Evolutionary conservation across 129 eudicot genomes (phyloP), one percentile per base, ranked within the genome.

Genomic region (Arctium minus): DNA sequence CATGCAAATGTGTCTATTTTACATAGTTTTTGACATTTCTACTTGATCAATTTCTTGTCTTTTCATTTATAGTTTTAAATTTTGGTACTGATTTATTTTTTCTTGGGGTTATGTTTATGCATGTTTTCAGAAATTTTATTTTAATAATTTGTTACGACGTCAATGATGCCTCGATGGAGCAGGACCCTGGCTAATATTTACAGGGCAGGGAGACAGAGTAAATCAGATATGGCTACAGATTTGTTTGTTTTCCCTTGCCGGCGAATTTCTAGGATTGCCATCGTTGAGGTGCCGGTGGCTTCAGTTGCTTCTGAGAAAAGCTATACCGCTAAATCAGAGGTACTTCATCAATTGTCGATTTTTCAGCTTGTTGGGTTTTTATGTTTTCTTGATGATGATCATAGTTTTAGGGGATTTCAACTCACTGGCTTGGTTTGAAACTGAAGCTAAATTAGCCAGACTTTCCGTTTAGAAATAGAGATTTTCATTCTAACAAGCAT

Each of bases 151-250:
- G 72, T 50, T 13, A 12, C 8, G 31, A 27, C 85, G 11, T 1
- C 74, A 15, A 84, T 85, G 88, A 75, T 75, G 88, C 82, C 82
- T 75, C 84, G 82, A 76, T 85, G 88, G 88, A 85, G 85, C 75
- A 72, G 75, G n/a, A 73, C 79, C 56, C 74, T 85, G 8, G 82
- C 70, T 56, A 46, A 72, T 76, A 17, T 81, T 8, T 77, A 33
- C 29, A 39, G 74, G 30, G 15, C 53, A 81, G 46, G 83, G 76
- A 70, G 39, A 46, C 82, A 77, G 29, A 83, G 27, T 39, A 77
- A 30, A 83, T 83, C 86, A 37, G 72, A 29, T 29, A 60, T 5
- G 12, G 79, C 85, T 1, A 73, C 70, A 70, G 85, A 81, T 85
- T 36, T 76, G 8, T 71, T 70, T 18, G 35, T 65, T 60, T 60